phyloP scores from a whole-genome alignment of 2,329 filamentous ascomycete species.

The Penicillium digitatum region DNA sequence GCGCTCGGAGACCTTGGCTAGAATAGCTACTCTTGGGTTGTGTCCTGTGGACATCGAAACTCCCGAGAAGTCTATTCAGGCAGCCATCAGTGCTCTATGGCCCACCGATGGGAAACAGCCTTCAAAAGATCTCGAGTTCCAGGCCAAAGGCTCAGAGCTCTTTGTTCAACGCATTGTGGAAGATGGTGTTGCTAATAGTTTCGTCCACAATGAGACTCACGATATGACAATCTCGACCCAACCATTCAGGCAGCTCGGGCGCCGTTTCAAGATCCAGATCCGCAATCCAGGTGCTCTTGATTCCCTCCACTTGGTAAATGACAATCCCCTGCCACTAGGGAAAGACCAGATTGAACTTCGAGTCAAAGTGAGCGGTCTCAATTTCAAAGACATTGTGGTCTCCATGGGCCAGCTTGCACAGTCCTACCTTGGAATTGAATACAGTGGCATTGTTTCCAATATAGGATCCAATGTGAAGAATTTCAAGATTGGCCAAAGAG shows the following conservation, averaged over 20 bases:
- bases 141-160: conserved; percentile 14
- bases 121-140: conserved; percentile 24
- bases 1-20: conserved; percentile 25
- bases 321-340: conserved; percentile 11
- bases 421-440: conserved; percentile 34
- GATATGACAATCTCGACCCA: conserved; percentile 21
- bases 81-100: conserved; percentile 18
- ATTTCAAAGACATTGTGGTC: conserved; percentile 37
- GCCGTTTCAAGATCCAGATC: conserved; percentile 24
- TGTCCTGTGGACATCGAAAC: conserved; percentile 12
- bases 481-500: conserved; percentile 33
- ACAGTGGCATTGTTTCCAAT: conserved; percentile 30
- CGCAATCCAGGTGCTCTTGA: conserved; percentile 22
- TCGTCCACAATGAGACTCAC: conserved; percentile 25
- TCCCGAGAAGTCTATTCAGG: conserved; percentile 11
- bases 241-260: conserved; percentile 21
- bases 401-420: conserved; percentile 35
- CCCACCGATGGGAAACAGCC: conserved; percentile 10
- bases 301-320: conserved; percentile 25
- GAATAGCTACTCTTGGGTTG: conserved; percentile 24
- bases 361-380: conserved; percentile 35
- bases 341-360: conserved; percentile 34
- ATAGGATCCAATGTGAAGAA: conserved; percentile 30
- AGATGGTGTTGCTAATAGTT: conserved; percentile 19
- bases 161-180: conserved; percentile 21